Evolutionary conservation across 768 basidiomycete species (phyloP).

Genomic region (Wakefieldia striispora): DNA sequence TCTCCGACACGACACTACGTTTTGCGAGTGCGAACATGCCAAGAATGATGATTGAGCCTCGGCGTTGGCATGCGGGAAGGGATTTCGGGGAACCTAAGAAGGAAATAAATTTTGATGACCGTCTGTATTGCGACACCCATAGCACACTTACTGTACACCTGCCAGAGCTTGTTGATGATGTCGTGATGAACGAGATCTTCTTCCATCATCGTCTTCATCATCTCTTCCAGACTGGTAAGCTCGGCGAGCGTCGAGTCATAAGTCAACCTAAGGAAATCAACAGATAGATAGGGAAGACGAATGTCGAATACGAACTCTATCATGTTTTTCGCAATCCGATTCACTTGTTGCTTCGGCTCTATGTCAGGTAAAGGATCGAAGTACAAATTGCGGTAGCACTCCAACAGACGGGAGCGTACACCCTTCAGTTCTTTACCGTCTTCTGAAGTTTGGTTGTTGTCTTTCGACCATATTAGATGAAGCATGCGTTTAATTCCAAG

Average conservation of each 20-base stretch:
- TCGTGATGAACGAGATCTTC: conserved; percentile 80
- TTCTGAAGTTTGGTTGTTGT: conserved; percentile 78
- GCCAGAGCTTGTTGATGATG: conserved; percentile 90
- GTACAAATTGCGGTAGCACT: conserved; percentile 84
- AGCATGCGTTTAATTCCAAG: conserved; percentile 93
- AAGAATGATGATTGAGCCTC: conserved; percentile 94
- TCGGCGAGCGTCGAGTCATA: conserved; percentile 93
- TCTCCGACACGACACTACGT: conserved; percentile 73
- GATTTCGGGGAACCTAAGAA: conserved; percentile 64
- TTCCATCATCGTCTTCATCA: conserved; percentile 96
- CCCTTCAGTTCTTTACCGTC: conserved; percentile 83
- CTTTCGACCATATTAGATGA: conserved; percentile 96
- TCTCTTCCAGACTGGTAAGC: conserved; percentile 92
- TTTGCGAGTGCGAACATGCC: conserved; percentile 94
- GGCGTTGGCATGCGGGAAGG: conserved; percentile 81
- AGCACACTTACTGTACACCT: conserved; percentile 78
- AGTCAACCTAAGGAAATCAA: conserved; percentile 58
- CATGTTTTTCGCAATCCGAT: conserved; percentile 93
- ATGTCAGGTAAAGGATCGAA: conserved; percentile 79
- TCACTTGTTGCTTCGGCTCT: conserved; percentile 82
- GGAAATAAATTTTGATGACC: background rate
- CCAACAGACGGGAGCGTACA: conserved; percentile 80
- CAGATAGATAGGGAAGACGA: background rate
- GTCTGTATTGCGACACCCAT: background rate
- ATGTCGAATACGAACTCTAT: conserved; percentile 65